Conservation (phyloP, 305 asterid species). For the Solanum hybrid region DNA sequence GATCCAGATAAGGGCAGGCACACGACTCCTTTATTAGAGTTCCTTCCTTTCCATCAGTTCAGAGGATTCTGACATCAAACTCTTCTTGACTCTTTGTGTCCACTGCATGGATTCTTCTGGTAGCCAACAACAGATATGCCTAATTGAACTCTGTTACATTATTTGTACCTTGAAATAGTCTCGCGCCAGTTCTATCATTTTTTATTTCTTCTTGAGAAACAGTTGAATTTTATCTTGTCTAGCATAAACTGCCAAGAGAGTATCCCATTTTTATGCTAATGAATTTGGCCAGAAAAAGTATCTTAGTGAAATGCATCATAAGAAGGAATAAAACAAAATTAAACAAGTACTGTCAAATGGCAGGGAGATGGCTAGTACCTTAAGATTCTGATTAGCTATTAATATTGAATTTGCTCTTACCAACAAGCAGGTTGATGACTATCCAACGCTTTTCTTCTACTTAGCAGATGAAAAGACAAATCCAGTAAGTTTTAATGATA, state of each 20-base stretch:
- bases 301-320: no score
- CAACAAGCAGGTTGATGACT: conserved; percentile 67
- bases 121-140: not conserved
- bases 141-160: not conserved
- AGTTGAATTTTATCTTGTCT: not conserved
- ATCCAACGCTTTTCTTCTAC: conserved; percentile 70
- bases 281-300: no score
- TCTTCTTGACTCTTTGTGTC: not conserved
- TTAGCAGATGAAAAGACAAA: conserved; percentile 53
- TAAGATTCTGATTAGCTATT: not conserved
- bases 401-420: not conserved
- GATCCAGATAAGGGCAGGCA: not conserved
- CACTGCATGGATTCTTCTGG: not conserved
- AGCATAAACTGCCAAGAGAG: not conserved
- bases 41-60: not conserved
- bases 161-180: not conserved
- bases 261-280: not conserved
- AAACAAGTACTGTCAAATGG: no score
- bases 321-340: no score
- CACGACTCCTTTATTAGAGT: not conserved
- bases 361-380: not conserved
- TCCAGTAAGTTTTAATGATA: conserved; percentile 32
- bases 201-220: not conserved
- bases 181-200: not conserved
- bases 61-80: not conserved